These are phyloP conservation scores for Fusarium drepaniforme DNA, from an alignment of 2,329 filamentous ascomycete species.

Conservation along the genomic window DNA sequence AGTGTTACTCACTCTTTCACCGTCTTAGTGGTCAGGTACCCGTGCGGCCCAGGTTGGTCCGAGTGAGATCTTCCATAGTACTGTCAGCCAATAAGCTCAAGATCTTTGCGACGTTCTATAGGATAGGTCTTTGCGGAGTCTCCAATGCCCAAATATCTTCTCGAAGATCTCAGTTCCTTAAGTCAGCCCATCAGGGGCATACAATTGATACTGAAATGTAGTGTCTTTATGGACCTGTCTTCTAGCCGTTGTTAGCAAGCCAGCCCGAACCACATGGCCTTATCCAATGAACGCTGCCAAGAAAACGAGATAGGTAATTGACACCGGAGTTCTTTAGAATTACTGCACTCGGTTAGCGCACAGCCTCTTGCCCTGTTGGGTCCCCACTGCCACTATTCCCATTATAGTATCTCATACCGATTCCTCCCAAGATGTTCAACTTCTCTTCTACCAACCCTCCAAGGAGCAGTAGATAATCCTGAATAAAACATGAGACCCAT, in stretches of 20 bases:
- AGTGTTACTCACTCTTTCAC: neutral
- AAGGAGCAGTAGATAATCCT: neutral
- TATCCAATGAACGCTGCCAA: neutral
- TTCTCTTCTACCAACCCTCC: neutral
- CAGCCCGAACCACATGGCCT: neutral
- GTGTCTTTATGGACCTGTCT: neutral
- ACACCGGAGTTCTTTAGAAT: neutral
- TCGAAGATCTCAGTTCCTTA: neutral
- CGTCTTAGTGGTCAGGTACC: too few relatives aligned
- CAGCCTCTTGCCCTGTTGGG: neutral
- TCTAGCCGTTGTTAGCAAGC: neutral
- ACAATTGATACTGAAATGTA: neutral
- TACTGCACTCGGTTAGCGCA: neutral
- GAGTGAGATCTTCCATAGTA: neutral
- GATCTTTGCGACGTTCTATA: neutral
- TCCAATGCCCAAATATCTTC: neutral
- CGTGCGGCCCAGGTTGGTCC: neutral
- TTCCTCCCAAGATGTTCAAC: neutral
- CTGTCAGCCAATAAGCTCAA: neutral
- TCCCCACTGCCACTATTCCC: neutral
- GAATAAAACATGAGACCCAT: neutral
- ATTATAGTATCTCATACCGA: neutral
- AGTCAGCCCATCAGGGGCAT: neutral
- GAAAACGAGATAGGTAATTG: neutral
- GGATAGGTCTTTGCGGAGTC: neutral